These are phyloP conservation scores for Vitis hybrid DNA, from an alignment of 177 flowering plant species.

Conservation along the genomic window DNA sequence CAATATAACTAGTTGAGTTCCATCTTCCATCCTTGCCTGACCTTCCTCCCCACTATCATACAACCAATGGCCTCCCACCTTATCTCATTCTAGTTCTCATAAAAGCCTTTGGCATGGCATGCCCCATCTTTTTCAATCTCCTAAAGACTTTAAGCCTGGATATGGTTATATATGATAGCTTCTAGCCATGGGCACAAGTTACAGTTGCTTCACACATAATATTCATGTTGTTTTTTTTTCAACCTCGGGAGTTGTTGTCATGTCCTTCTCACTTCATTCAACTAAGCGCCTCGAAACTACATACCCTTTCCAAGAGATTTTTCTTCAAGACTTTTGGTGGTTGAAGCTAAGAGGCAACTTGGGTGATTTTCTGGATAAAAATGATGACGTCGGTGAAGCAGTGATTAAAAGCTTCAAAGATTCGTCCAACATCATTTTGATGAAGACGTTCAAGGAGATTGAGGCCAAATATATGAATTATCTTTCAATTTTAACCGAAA, in stretches of 20 bases:
- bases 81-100: slow-evolving; percentile 33
- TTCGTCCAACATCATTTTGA: not conserved
- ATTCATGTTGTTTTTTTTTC: slow-evolving; percentile 20
- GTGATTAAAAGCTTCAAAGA: not conserved
- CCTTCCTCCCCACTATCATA: slow-evolving; percentile 20
- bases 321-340: not conserved
- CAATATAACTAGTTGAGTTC: slow-evolving; percentile 29
- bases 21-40: slow-evolving; percentile 23
- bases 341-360: not conserved
- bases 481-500: not conserved
- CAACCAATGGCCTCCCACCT: too few species aligned
- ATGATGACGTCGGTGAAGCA: not conserved
- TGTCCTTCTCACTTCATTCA: not conserved
- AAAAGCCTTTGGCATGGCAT: slow-evolving; percentile 18
- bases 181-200: slow-evolving; percentile 29
- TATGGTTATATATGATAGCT: slow-evolving; percentile 26
- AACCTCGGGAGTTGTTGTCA: not conserved
- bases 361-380: not conserved
- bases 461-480: not conserved
- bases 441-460: slow-evolving; percentile 7
- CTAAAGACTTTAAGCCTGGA: slow-evolving; percentile 19
- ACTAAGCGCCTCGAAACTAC: not conserved
- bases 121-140: slow-evolving; percentile 12
- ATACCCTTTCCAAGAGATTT: slow-evolving; percentile 4
- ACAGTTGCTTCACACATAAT: not conserved